Evolutionary conservation across 2,329 filamentous ascomycete genomes (phyloP), one percentile per base, ranked within the genome.

Genomic region (Coniochaeta sp.): DNA sequence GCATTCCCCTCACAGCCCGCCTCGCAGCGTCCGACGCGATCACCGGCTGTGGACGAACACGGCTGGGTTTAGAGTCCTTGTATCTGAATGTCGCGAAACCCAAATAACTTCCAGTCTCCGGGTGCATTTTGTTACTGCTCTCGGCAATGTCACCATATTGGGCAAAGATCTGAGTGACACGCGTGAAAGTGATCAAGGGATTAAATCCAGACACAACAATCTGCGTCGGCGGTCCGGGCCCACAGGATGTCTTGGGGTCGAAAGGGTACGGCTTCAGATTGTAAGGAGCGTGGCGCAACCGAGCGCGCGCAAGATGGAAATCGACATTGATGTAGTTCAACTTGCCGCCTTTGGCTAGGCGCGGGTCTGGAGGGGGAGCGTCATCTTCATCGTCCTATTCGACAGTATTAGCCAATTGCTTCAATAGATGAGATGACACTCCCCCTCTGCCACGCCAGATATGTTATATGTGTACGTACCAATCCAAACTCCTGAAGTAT

Each of bases 141-240:
- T 93, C 89, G 52, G 89, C 89, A 64, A 99, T 93, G 61, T 96
- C 91, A 59, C 92, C 92, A 75, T 89, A 96, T 3, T 84, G 85
- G 19, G 88, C 85, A 71, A 96, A 96, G 59, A 90, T 83, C 54
- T 88, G 85, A 19, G 84, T 85, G 58, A 96, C 82, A 67, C 91
- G 90, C 60, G 86, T 83, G 67, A 96, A 90, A 14, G 91, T 85
- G 44, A 90, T 88, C 64, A 98, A 79, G 7, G 93, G 93, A 73
- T 98, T 95, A 72, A 97, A 97, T n/a, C 92, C 91, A n/a, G 88
- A 93, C 22, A 97, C 91, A 4, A 98, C 88, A 57, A 99, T 86
- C 71, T 96, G 91, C 2, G 89, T 91, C 1, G 95, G 91, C 16
- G 93, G 93, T 0, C 91, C 91, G 26, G 92, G 91, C 0, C 93